phyloP scores from a whole-genome alignment of 108 stramenopile species.

The Cylindrotheca closterium region DNA sequence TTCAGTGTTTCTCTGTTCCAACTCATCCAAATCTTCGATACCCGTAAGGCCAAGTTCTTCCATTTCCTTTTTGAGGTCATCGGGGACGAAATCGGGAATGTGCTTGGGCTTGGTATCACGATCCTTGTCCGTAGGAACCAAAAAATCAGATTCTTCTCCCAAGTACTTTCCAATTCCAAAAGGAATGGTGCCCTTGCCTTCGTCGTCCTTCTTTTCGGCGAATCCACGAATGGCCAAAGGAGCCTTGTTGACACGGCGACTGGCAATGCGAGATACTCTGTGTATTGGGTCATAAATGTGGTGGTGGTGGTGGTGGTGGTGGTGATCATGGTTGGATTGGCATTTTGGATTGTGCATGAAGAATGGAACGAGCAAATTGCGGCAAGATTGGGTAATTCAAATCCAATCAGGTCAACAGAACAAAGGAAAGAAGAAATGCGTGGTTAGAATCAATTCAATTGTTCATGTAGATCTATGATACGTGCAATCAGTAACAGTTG shows the following conservation, averaged over 20 bases:
- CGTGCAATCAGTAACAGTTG: no score
- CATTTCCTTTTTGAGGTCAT: constrained; percentile 82
- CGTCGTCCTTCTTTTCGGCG: constrained; percentile 21
- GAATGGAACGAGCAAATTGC: constrained; percentile 1
- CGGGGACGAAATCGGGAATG: constrained; percentile 73
- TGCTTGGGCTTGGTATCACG: constrained; percentile 56
- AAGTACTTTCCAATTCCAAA: constrained; percentile 85
- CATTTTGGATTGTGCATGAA: neutral
- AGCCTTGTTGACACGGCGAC: constrained; percentile 25
- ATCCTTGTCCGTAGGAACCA: constrained; percentile 80
- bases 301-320: no score
- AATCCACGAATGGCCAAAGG: constrained; percentile 22
- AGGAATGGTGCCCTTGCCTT: constrained; percentile 44
- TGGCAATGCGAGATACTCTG: constrained; percentile 31
- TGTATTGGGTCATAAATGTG: neutral
- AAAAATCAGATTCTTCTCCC: constrained; percentile 77
- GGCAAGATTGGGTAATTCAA: no score
- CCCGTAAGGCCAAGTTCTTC: constrained; percentile 81
- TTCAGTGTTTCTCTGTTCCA: constrained; percentile 83
- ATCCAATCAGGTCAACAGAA: no score
- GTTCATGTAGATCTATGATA: no score
- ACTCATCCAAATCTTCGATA: constrained; percentile 81
- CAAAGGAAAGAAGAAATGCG: no score
- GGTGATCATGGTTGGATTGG: no score
- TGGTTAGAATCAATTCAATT: no score